Conservation (phyloP, 805 yeast genomes). For the Spathaspora hagerdaliae region DNA sequence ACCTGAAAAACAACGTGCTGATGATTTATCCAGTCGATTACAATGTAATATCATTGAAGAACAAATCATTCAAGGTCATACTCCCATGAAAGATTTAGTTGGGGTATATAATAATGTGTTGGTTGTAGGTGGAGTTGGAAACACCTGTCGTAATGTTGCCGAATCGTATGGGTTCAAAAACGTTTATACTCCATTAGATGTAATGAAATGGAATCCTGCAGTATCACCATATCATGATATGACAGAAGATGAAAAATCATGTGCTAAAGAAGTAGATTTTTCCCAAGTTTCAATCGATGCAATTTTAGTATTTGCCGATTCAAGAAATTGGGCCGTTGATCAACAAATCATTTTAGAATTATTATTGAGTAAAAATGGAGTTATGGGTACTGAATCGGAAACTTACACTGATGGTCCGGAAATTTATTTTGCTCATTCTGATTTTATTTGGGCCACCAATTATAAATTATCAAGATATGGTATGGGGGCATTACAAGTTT, state of each 20-base stretch:
- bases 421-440: slow-evolving; percentile 86
- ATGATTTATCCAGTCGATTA: slow-evolving; percentile 62
- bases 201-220: slow-evolving; percentile 82
- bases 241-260: slow-evolving; percentile 63
- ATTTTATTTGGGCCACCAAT: slow-evolving; percentile 91
- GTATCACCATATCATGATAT: slow-evolving; percentile 80
- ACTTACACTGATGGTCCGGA: slow-evolving; percentile 76
- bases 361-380: slow-evolving; percentile 70
- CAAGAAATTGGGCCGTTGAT: slow-evolving; percentile 91
- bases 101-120: slow-evolving; percentile 65
- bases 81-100: slow-evolving; percentile 85
- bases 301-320: slow-evolving; percentile 85
- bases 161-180: slow-evolving; percentile 78
- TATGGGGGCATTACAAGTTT: slow-evolving; percentile 91
- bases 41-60: slow-evolving; percentile 60
- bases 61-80: slow-evolving; percentile 89
- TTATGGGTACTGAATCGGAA: slow-evolving; percentile 76
- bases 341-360: slow-evolving; percentile 85
- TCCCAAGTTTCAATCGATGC: slow-evolving; percentile 69
- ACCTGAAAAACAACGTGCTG: slow-evolving; percentile 70
- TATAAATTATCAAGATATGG: slow-evolving; percentile 80
- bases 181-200: slow-evolving; percentile 77
- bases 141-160: slow-evolving; percentile 79
- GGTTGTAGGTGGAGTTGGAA: slow-evolving; percentile 88
- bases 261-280: slow-evolving; percentile 60